These are phyloP conservation scores for Penicillium bovifimosum DNA, from an alignment of 495 filamentous ascomycete species.

Conservation along the genomic window DNA sequence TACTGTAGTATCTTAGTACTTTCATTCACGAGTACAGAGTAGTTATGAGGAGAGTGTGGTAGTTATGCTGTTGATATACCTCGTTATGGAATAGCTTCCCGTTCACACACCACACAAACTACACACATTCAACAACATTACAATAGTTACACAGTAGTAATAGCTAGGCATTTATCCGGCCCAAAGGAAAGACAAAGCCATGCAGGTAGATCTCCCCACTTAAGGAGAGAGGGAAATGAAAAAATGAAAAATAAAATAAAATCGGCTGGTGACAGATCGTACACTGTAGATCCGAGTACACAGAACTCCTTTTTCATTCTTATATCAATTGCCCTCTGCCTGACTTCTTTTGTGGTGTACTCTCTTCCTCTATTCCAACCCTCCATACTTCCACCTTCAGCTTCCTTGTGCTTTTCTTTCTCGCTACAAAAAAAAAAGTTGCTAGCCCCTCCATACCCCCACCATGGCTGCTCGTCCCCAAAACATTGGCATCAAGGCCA, in stretches of 20 bases:
- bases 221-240: background rate
- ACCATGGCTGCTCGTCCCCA: conserved; percentile 84
- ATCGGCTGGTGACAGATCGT: conserved; percentile 26
- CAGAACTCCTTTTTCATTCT: conserved; percentile 9
- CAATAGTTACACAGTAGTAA: no score
- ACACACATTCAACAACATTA: no score
- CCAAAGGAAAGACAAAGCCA: conserved; percentile 1
- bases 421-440: background rate
- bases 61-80: no score
- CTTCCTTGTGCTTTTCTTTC: background rate
- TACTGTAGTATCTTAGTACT: no score
- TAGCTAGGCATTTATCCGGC: background rate
- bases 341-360: background rate
- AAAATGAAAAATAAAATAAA: conserved; percentile 13
- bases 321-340: background rate
- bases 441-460: conserved; percentile 24
- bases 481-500: conserved; percentile 99
- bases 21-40: no score
- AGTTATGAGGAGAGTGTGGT: no score
- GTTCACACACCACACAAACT: background rate
- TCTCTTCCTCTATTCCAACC: background rate
- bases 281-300: conserved; percentile 34
- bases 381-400: background rate
- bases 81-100: background rate
- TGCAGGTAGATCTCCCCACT: conserved; percentile 3